These are phyloP conservation scores for Trichoderma sp. DNA, from an alignment of 2,329 filamentous ascomycete genomes.

Conservation along the genomic window DNA sequence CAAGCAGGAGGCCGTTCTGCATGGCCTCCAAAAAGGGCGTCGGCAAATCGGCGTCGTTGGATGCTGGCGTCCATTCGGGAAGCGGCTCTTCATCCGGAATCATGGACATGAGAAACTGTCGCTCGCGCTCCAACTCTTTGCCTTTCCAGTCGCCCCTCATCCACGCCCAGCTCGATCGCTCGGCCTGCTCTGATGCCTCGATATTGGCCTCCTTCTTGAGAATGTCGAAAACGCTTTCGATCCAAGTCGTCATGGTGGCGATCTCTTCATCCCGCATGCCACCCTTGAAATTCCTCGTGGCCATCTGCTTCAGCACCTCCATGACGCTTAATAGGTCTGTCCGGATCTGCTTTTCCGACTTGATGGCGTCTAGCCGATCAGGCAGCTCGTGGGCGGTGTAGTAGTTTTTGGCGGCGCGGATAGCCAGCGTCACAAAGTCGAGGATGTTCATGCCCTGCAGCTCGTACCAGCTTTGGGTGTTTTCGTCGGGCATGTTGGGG, in stretches of 20 bases:
- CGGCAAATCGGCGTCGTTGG: slow-evolving; percentile 49
- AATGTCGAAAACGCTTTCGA: slow-evolving; percentile 74
- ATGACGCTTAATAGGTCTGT: slow-evolving; percentile 82
- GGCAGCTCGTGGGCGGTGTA: slow-evolving; percentile 91
- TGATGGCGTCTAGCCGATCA: slow-evolving; percentile 81
- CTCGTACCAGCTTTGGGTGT: slow-evolving; percentile 73
- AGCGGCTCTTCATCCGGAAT: slow-evolving; percentile 60
- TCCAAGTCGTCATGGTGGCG: slow-evolving; percentile 75
- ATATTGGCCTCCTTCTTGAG: slow-evolving; percentile 74
- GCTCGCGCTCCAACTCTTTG: slow-evolving; percentile 74
- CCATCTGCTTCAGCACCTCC: slow-evolving; percentile 90
- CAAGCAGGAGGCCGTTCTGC: slow-evolving; percentile 76
- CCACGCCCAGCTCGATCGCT: slow-evolving; percentile 80
- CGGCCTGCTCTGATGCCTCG: slow-evolving; percentile 69
- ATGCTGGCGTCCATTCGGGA: slow-evolving; percentile 64
- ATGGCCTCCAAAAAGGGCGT: slow-evolving; percentile 74
- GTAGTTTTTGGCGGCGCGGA: slow-evolving; percentile 92
- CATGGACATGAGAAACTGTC: slow-evolving; percentile 79
- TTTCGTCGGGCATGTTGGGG: slow-evolving; percentile 47
- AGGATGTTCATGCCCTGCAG: slow-evolving; percentile 90
- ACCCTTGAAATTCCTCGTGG: slow-evolving; percentile 79
- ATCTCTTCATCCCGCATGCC: slow-evolving; percentile 80
- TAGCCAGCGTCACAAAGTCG: slow-evolving; percentile 92
- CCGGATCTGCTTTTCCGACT: slow-evolving; percentile 81
- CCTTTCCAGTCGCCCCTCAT: slow-evolving; percentile 74